Evolutionary conservation across 139 green algal genomes (phyloP).

Genomic region (Coelastrella sp.): DNA sequence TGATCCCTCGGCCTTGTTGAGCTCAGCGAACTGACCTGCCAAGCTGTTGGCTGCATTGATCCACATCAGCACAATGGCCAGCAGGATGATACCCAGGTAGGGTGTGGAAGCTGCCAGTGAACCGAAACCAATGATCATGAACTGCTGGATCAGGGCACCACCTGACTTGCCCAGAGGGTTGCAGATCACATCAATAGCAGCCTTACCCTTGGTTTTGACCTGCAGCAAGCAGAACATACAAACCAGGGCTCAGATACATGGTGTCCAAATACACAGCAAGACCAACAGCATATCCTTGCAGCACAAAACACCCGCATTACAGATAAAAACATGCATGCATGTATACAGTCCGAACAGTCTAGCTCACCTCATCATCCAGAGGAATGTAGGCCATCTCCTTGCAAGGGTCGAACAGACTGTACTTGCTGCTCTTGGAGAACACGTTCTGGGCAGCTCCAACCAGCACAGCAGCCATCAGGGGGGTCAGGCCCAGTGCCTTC

Average conservation of each 20-base stretch:
- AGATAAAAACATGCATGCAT: too few relatives aligned
- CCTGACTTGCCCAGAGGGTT: conserved; percentile 99
- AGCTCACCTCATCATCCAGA: conserved; percentile 86
- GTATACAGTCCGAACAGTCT: too few relatives aligned
- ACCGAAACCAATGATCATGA: conserved; percentile 98
- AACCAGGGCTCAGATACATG: too few relatives aligned
- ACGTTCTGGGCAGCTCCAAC: conserved; percentile 98
- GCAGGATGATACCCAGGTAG: conserved; percentile 95
- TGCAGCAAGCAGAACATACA: conserved; percentile 16
- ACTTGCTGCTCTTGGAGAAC: conserved; percentile 98
- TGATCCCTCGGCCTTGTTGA: conserved; percentile 43
- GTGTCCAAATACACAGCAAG: too few relatives aligned
- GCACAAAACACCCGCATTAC: too few relatives aligned
- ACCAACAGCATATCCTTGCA: too few relatives aligned
- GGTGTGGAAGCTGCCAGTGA: conserved; percentile 96
- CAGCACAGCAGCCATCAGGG: conserved; percentile 95
- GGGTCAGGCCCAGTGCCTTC: conserved; percentile 88
- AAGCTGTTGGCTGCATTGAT: conserved; percentile 88
- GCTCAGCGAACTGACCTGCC: conserved; percentile 85
- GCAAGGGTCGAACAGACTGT: conserved; percentile 99
- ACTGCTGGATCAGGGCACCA: conserved; percentile 98
- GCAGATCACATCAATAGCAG: conserved; percentile 99
- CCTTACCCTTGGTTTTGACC: conserved; percentile 96
- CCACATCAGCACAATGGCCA: conserved; percentile 92
- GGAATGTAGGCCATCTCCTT: conserved; percentile 99